Evolutionary conservation across 352 stramenopile species (phyloP).

Genomic region (Globisporangium orthogonon): DNA sequence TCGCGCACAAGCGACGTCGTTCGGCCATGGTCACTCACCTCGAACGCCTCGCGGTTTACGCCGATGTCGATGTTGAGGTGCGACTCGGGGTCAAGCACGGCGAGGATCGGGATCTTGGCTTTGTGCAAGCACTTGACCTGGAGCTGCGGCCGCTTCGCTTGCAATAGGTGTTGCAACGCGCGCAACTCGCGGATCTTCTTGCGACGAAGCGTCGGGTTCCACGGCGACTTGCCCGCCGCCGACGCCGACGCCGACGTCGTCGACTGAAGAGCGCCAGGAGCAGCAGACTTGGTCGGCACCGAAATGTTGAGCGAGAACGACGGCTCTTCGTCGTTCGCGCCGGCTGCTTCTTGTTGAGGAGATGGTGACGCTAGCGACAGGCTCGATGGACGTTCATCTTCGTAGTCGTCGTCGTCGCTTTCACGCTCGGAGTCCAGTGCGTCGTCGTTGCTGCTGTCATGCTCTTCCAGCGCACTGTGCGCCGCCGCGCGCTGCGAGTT

Average conservation of each 20-base stretch:
- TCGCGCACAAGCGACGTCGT: conserved; percentile 50
- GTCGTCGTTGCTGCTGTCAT: not conserved
- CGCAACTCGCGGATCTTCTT: conserved; percentile 49
- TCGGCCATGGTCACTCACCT: conserved; percentile 49
- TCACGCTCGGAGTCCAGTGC: conserved; percentile 7
- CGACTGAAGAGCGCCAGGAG: not conserved
- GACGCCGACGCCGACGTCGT: not conserved
- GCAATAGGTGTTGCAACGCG: conserved; percentile 47
- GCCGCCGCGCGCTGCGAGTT: conserved; percentile 14
- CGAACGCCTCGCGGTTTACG: conserved; percentile 54
- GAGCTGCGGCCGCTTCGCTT: conserved; percentile 37
- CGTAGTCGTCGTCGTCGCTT: conserved; percentile 6
- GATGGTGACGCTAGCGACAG: not conserved
- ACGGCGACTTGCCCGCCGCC: conserved; percentile 42
- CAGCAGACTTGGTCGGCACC: conserved; percentile 15
- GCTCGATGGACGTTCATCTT: conserved; percentile 8
- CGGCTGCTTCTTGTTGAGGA: not conserved
- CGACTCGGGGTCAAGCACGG: conserved; percentile 45
- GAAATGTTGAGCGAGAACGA: conserved; percentile 67
- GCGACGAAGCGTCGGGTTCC: conserved; percentile 57
- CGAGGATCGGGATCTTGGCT: conserved; percentile 72
- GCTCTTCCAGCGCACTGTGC: conserved; percentile 2
- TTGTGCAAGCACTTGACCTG: conserved; percentile 63
- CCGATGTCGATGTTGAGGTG: conserved; percentile 57
- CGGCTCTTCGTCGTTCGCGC: conserved; percentile 22